Evolutionary conservation across 2,329 filamentous ascomycete genomes (phyloP), one percentile per base, ranked within the genome.

Genomic region (Diaporthe humulicola): DNA sequence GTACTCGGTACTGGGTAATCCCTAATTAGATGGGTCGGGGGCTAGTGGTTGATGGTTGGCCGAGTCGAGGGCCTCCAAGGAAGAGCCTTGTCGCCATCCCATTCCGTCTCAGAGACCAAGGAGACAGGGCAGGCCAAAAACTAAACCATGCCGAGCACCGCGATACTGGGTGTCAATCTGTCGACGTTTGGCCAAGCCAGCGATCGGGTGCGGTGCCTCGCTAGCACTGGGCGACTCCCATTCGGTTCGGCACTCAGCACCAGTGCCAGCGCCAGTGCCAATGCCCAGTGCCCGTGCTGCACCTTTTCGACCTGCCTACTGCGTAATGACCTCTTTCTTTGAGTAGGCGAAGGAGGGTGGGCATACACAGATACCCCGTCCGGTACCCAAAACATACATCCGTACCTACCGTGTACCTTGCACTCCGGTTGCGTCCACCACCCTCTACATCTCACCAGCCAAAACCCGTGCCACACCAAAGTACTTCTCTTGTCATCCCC

Each of bases 121-220:
- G 8, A 69, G 33, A 40, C 64, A n/a, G n/a, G n/a, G n/a, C n/a
- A n/a, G n/a, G n/a, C n/a, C n/a, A 33, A 67, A 28, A 67, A 67
- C 45, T 33, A 52, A 52, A 67, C 45, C 42, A 67, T 67, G 33
- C 64, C 64, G 64, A 67, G 45, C 64, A 52, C 64, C 64, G 64
- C 64, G 45, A 67, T 67, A 28, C 45, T 52, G 64, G 64, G 64
- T 67, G 45, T 67, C 45, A 52, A 67, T 33, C 36, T 52, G 28
- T 38, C 30, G 45, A 67, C 48, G 30, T 67, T 52, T 38, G 45
- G 64, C 48, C 64, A 67, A 67, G 64, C 64, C 30, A 19, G 38
- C 45, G 28, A 67, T 30, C 45, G 42, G 54, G 28, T 33, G 30
- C 45, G 14, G 45, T 52, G 64, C 60, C 64, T 50, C 33, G 38